Evolutionary conservation across 352 stramenopile species (phyloP).

Genomic region (Phytophthora pini): DNA sequence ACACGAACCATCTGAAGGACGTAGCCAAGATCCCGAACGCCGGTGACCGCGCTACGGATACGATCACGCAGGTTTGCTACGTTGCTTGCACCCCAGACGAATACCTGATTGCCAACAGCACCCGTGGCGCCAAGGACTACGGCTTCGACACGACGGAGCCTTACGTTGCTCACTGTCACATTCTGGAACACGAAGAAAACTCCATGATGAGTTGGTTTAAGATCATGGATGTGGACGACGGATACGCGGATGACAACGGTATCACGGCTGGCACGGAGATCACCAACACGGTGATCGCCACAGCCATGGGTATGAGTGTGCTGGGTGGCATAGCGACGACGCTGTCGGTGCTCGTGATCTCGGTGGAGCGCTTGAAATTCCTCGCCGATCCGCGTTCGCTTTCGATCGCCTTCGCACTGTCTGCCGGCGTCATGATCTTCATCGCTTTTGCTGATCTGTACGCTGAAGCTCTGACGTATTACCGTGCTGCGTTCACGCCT

Average conservation of each 20-base stretch:
- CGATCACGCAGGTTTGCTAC: slow-evolving; percentile 72
- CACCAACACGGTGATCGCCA: slow-evolving; percentile 55
- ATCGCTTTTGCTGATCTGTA: slow-evolving; percentile 73
- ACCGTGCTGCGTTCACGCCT: slow-evolving; percentile 57
- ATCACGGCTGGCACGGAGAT: slow-evolving; percentile 40
- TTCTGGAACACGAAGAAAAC: slow-evolving; percentile 81
- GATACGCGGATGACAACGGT: slow-evolving; percentile 52
- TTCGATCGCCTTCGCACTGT: slow-evolving; percentile 69
- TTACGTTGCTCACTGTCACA: slow-evolving; percentile 80
- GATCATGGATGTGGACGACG: slow-evolving; percentile 52
- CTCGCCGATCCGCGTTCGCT: slow-evolving; percentile 59
- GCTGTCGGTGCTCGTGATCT: slow-evolving; percentile 69
- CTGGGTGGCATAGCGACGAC: slow-evolving; percentile 69
- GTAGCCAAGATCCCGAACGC: slow-evolving; percentile 79
- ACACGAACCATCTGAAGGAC: slow-evolving; percentile 77
- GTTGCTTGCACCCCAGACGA: slow-evolving; percentile 73
- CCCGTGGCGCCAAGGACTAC: slow-evolving; percentile 56
- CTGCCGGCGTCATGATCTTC: slow-evolving; percentile 81
- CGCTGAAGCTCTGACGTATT: slow-evolving; percentile 58
- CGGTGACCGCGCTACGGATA: slow-evolving; percentile 35
- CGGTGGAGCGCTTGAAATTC: slow-evolving; percentile 63
- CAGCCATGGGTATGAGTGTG: slow-evolving; percentile 77
- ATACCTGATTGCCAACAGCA: slow-evolving; percentile 57
- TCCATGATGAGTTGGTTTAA: slow-evolving; percentile 76
- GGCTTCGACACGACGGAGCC: slow-evolving; percentile 71